Evolutionary conservation across 2,329 filamentous ascomycete genomes (phyloP), one percentile per base, ranked within the genome.

Genomic region (Colletotrichum sp.): DNA sequence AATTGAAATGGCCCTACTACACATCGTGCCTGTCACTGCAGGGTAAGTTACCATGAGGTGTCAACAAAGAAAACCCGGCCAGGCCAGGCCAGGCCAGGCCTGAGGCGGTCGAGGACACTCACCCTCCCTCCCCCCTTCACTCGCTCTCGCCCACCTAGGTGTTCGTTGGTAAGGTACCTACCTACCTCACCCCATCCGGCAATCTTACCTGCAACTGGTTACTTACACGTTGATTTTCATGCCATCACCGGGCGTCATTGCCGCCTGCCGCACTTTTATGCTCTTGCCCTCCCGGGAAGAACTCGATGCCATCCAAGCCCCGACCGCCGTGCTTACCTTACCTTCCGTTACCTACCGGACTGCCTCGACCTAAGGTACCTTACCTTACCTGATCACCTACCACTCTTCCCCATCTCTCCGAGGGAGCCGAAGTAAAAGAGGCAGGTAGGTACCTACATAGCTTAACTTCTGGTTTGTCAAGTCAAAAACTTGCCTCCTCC

Each of bases 401-500:
- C 43, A 48, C 43, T 21, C 43, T 48, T 48, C 43, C 43, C 43
- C n/a, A 48, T 48, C 43, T 48, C 12, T 48, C 43, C 43, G 43
- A 48, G 43, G 43, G n/a, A 12, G 10, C 43, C 43, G 43, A 48
- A 48, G 38, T 43, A 43, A 18, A 18, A 6, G 13, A 21, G 10
- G n/a, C 43, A 48, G 43, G n/a, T 48, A 48, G 43, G 43, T 48
- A 48, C 10, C 55, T 28, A 24, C 24, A 26, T 28, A 58, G 28
- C 55, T 26, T 28, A 26, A 34, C 15, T 64, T 21, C 24, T 32
- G 61, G 61, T 32, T 9, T 64, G 61, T 34, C 8, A 12, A 15
- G 61, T 64, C 34, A 81, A 78, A 78, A 81, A 84, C 79, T 83
- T 82, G 60, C 78, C 78, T 28, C 78, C 79, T 18, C 78, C 80